Percentiles rank a stretch among this genome's conserved stretches.
Evolutionary conservation across 1,284 basidiomycete genomes (phyloP).

Genomic region (Ceratobasidium sp.): DNA sequence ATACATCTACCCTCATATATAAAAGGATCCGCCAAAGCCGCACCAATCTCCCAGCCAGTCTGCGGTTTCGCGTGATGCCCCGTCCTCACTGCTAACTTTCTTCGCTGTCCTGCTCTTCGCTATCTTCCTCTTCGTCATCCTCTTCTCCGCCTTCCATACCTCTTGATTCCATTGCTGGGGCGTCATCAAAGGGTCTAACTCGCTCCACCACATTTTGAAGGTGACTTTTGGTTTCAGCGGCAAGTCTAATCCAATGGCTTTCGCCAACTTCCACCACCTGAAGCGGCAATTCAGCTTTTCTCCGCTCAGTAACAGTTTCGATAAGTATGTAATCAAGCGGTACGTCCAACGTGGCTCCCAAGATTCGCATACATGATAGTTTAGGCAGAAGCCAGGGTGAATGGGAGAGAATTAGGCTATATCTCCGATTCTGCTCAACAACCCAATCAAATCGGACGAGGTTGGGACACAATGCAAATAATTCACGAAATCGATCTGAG

Average conservation of each 20-base stretch:
- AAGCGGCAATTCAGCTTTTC: neutral
- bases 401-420: constrained; percentile 3
- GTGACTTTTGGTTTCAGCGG: neutral
- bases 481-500: neutral
- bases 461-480: neutral
- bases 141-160: neutral
- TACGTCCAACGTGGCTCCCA: neutral
- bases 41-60: neutral
- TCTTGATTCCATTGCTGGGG: neutral
- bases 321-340: constrained; percentile 11
- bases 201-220: neutral
- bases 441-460: neutral
- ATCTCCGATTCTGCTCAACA: constrained; percentile 1
- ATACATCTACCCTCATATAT: too few relatives aligned
- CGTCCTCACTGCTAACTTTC: neutral
- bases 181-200: neutral
- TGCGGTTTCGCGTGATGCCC: neutral
- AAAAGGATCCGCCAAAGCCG: neutral
- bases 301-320: neutral
- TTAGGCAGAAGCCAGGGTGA: constrained; percentile 6
- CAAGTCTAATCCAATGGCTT: neutral
- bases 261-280: constrained; percentile 1
- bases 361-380: constrained; percentile 8
- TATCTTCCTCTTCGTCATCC: too few relatives aligned
- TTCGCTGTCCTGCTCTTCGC: neutral